Evolutionary conservation across 2,329 filamentous ascomycete species (phyloP), one percentile per base, ranked within the genome.

Genomic region (Alternaria sp.): DNA sequence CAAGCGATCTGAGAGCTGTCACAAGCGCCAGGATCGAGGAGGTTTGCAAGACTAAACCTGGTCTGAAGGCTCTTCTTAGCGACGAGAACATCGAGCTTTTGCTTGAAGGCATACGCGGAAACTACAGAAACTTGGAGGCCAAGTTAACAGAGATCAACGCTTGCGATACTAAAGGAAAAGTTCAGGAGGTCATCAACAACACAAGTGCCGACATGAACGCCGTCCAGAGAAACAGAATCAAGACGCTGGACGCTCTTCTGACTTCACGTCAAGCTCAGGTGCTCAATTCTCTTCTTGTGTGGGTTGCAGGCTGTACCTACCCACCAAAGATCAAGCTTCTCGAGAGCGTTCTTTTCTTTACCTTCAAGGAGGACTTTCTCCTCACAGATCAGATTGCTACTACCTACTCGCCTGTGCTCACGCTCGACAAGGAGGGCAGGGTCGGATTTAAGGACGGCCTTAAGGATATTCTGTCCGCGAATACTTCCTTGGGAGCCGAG

Each of bases 91-190:
- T 68, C 49, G 51, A 67, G 25, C 59, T 59, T 19, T 15, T 70
- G 30, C 30, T 70, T 1, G 57, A 61, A n/a, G 56, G 61, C 25
- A 61, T 68, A 3, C 59, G 40, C 46, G 64, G 64, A 56, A 56
- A 56, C n/a, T 67, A 66, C 17, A 46, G 53, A 4, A 61, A 58
- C 6, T 44, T 70, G 1, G 64, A 70, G 52, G 62, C 60, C 1
- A 70, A 70, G 46, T 46, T 68, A 3, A 59, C 59, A 3, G 54
- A 66, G 36, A 68, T 70, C 30, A 61, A 63, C 11, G 46, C 64
- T 4, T 70, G 67, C 52, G 59, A 70, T 30, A 67, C 68, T 5
- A 65, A 68, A 28, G 30, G 51, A n/a, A 52, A 62, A 17, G 62
- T 70, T 21, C 58, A 57, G 19, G 60, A 62, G 0, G 53, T 68